Evolutionary conservation across 2,329 filamentous ascomycete species (phyloP), one percentile per base, ranked within the genome.

Genomic region (Ophiosphaerella korrae): DNA sequence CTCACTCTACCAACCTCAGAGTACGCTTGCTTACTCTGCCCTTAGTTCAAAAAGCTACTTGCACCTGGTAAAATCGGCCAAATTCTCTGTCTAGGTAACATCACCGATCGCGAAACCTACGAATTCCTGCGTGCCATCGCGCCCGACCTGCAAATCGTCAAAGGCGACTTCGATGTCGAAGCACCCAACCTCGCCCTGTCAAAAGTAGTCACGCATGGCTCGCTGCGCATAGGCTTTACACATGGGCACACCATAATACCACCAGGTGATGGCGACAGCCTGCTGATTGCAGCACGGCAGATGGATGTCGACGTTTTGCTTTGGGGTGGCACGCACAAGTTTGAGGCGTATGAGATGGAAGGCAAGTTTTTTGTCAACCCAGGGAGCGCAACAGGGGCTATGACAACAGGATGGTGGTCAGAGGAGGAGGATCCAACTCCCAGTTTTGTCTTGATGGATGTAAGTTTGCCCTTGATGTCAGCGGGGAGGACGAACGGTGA

Each of bases 371-470:
- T 88, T 67, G 80, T 88, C 45, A 88, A 88, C 62, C 86, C 86
- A 0, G 86, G 86, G 24, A 86, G 83, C 70, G 86, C 85, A 2
- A 88, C 86, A 3, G 86, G 86, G 0, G 86, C 86, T 2, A 82
- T 86, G 74, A 84, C 80, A 52, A 84, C 82, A 11, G 79, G 80
- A 12, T 85, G 81, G 76, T 84, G 82, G 78, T 70, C 77, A 2
- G 83, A 81, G 45, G 77, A 75, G 11, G 77, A 77, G 68, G 89
- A 93, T 48, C 89, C 88, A 21, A 87, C 87, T 49, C 93, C 93
- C 23, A 96, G 92, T 72, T 97, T 97, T 75, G 96, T 94, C 70
- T 77, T 97, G 74, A 97, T 97, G 93, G 93, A 97, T 83, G 92
- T 97, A 75, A 79, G 91, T 88, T 43, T 45, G 29, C 13, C 40